Base-by-base conservation (phyloP, 768 basidiomycete species). In the Clathrus columnatus region DNA sequence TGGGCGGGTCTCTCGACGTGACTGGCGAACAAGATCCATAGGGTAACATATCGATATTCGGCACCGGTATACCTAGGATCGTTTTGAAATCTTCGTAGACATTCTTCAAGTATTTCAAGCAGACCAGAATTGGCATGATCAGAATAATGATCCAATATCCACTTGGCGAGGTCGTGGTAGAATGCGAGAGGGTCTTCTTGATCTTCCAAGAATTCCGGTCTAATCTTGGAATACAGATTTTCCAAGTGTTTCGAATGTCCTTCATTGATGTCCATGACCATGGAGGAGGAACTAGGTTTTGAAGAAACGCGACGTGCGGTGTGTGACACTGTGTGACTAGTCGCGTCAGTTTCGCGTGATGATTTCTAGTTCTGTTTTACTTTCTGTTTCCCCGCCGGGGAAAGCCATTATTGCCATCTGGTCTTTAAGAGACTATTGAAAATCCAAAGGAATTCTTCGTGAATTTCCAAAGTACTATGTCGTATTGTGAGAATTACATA, bases 11-110 rank as follows among this genome's bases (percentile, higher is more conserved):
- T 78, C 62, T 92, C 85, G 52, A 91, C 80, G 63, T 87, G 79
- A 52, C 81, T 81, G 8, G 93, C 86, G 67, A 95, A 93, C 48
- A 87, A 75, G 20, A 84, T 79, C 96, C 96, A 99, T 18, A 97
- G 68, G 66, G 91, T 90, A 48, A 97, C 75, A 70, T 97, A 96
- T 42, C 95, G 80, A 50, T 91, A 70, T 73, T 98, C 94, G 50
- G 82, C 83, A 48, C 64, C 62, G 67, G 82, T 85, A 69, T 96
- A 98, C 14, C 82, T 70, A n/a, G 78, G 73, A 66, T 98, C 95
- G 24, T 81, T 76, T 60, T 85, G 81, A 69, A 97, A 96, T 54
- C 81, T 80, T 27, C 81, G 71, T 1, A 92, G 92, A 0, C 87
- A 83, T 63, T 91, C 84, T 62, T 94, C 89, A 17, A 99, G 75